Evolutionary conservation across 139 green algal genomes (phyloP).

Genomic region (Chlamydomonas applanata): DNA sequence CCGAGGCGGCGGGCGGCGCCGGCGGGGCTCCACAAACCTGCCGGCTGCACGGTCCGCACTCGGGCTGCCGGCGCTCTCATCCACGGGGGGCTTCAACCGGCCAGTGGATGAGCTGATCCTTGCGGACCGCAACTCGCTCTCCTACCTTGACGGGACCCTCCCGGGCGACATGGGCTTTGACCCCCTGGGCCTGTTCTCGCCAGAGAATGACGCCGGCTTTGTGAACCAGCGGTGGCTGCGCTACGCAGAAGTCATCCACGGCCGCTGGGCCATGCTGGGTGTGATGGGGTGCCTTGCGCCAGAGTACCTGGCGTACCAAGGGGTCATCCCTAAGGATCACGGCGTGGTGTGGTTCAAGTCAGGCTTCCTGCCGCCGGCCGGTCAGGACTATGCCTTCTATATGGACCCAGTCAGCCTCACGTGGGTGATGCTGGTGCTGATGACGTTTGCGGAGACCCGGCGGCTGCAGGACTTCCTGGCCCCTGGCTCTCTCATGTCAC

Average conservation of each 20-base stretch:
- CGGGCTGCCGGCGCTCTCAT: too few species aligned
- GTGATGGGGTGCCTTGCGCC: constrained; percentile 49
- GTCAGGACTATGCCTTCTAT: constrained; percentile 12
- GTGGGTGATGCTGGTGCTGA: constrained; percentile 11
- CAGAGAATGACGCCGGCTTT: constrained; percentile 50
- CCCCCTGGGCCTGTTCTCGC: constrained; percentile 82
- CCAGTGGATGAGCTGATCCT: background rate
- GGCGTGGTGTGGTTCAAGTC: constrained; percentile 67
- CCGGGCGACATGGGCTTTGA: constrained; percentile 89
- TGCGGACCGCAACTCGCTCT: constrained; percentile 18
- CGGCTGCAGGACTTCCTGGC: constrained; percentile 49
- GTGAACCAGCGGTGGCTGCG: constrained; percentile 46
- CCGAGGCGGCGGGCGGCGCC: too few species aligned
- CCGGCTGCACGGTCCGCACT: too few species aligned
- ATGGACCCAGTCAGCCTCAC: constrained; percentile 5
- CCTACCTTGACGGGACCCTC: constrained; percentile 58
- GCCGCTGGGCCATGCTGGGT: constrained; percentile 62
- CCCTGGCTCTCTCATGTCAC: constrained; percentile 32
- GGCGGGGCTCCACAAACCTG: too few species aligned
- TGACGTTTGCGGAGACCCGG: constrained; percentile 53
- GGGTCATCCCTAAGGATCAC: constrained; percentile 53
- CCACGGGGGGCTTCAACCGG: too few species aligned
- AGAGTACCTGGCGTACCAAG: constrained; percentile 45
- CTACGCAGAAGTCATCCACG: constrained; percentile 34
- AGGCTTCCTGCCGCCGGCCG: constrained; percentile 55